Percentiles rank a stretch among this genome's conserved stretches.
Evolutionary conservation across 768 basidiomycete species (phyloP).

Genomic region (Porphyrellus cyaneotinctus): DNA sequence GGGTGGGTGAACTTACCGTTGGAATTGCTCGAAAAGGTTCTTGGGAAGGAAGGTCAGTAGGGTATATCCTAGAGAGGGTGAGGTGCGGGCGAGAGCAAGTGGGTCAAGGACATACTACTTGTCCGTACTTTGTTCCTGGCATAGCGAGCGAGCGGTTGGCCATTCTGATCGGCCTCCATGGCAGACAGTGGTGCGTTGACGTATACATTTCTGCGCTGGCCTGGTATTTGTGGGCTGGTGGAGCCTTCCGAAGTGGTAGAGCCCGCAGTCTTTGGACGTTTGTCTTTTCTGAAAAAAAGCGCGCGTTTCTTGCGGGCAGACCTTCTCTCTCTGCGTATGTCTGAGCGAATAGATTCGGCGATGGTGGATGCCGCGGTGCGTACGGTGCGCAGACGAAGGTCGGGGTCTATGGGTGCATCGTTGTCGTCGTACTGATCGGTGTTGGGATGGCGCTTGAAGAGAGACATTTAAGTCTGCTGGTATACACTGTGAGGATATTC

Average conservation of each 20-base stretch:
- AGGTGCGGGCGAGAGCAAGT: not conserved
- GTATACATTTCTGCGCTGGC: slow-evolving; percentile 69
- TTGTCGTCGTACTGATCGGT: slow-evolving; percentile 47
- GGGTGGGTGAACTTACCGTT: slow-evolving; percentile 48
- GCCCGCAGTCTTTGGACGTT: slow-evolving; percentile 34
- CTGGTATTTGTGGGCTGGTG: slow-evolving; percentile 38
- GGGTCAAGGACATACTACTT: slow-evolving; percentile 59
- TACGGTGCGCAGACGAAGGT: slow-evolving; percentile 85
- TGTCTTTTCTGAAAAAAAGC: slow-evolving; percentile 57
- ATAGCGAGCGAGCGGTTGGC: slow-evolving; percentile 80
- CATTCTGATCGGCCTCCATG: slow-evolving; percentile 60
- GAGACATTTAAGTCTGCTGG: slow-evolving; percentile 36
- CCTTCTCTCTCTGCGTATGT: slow-evolving; percentile 62
- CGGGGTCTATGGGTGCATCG: slow-evolving; percentile 73
- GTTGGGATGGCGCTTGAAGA: slow-evolving; percentile 37
- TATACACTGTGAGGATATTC: slow-evolving; percentile 19
- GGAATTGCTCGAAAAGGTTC: slow-evolving; percentile 93
- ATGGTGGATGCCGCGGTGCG: slow-evolving; percentile 89
- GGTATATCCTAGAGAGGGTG: slow-evolving; percentile 68
- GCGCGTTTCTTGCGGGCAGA: slow-evolving; percentile 44
- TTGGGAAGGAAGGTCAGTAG: slow-evolving; percentile 87
- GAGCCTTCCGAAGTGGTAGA: slow-evolving; percentile 29
- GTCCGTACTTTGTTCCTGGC: slow-evolving; percentile 92
- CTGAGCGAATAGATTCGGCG: slow-evolving; percentile 79
- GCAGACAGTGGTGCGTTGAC: slow-evolving; percentile 69